These are phyloP conservation scores for Poteriospumella lacustris DNA, from an alignment of 108 stramenopile genomes.

Conservation along the genomic window DNA sequence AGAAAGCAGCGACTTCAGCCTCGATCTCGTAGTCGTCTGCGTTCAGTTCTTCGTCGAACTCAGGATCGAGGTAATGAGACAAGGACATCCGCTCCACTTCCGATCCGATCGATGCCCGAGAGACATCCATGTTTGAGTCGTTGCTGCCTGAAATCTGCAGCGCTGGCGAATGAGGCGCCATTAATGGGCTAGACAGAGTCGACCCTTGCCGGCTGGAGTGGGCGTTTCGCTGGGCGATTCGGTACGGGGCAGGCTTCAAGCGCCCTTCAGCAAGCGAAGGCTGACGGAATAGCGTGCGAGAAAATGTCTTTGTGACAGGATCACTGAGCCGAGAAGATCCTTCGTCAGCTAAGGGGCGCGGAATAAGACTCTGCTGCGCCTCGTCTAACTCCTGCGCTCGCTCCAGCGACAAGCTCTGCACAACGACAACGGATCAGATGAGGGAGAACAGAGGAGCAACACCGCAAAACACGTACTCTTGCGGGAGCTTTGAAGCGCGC, in stretches of 20 bases:
- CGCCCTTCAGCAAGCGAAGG: constrained; percentile 1
- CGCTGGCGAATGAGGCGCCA: neutral
- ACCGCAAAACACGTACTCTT: neutral
- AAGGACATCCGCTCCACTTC: neutral
- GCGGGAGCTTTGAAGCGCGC: neutral
- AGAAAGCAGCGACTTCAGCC: neutral
- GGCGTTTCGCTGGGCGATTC: neutral
- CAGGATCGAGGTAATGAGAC: neutral
- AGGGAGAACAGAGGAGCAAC: neutral
- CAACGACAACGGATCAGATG: neutral
- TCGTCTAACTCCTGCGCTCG: constrained; percentile 6
- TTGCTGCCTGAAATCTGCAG: neutral
- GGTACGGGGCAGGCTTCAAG: constrained; percentile 1
- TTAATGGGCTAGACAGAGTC: neutral
- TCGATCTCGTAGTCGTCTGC: neutral
- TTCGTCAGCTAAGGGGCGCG: neutral
- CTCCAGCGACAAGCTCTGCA: constrained; percentile 3
- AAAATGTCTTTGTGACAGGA: constrained; percentile 11
- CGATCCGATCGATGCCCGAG: neutral
- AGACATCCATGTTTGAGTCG: neutral
- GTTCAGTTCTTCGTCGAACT: neutral
- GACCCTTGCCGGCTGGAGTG: neutral
- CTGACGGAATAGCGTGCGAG: neutral
- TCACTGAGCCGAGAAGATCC: too few species aligned
- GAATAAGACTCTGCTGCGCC: neutral